Evolutionary conservation across 2,329 filamentous ascomycete genomes (phyloP).

Genomic region (Alternaria gaisen): DNA sequence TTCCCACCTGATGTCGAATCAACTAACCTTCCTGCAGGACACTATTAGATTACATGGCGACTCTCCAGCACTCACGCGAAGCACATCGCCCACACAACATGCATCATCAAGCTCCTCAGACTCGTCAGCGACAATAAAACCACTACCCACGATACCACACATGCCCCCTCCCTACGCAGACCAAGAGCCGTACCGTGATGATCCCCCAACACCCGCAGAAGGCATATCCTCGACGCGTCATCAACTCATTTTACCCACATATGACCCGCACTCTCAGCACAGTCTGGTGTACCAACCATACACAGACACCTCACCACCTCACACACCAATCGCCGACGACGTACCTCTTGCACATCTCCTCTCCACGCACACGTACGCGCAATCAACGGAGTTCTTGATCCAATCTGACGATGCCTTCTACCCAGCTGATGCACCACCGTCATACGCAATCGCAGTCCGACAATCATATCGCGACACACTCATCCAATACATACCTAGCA

Average conservation of each 20-base stretch:
- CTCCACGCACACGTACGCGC: conserved; percentile 13
- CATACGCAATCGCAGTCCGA: conserved; percentile 37
- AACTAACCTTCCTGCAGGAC: conserved; percentile 9
- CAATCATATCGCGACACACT: conserved; percentile 40
- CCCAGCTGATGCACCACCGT: conserved; percentile 38
- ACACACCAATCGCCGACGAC: conserved; percentile 30
- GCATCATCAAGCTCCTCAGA: conserved; percentile 7
- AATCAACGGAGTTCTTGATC: neutral
- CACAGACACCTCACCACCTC: conserved; percentile 13
- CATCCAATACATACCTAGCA: conserved; percentile 28
- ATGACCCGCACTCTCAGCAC: neutral
- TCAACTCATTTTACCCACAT: conserved; percentile 2
- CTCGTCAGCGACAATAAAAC: conserved; percentile 7
- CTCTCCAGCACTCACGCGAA: neutral
- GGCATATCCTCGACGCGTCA: neutral
- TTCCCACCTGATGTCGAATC: neutral
- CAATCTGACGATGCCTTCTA: conserved; percentile 12
- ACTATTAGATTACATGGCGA: conserved; percentile 7
- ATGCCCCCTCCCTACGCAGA: conserved; percentile 10
- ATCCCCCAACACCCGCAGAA: conserved; percentile 7
- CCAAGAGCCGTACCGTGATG: conserved; percentile 16
- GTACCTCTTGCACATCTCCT: conserved; percentile 41
- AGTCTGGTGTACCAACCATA: conserved; percentile 10
- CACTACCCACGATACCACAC: conserved; percentile 5
- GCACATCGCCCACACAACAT: neutral